These are phyloP conservation scores for Xylogone sp. DNA, from an alignment of 2,329 filamentous ascomycete species.

Conservation along the genomic window DNA sequence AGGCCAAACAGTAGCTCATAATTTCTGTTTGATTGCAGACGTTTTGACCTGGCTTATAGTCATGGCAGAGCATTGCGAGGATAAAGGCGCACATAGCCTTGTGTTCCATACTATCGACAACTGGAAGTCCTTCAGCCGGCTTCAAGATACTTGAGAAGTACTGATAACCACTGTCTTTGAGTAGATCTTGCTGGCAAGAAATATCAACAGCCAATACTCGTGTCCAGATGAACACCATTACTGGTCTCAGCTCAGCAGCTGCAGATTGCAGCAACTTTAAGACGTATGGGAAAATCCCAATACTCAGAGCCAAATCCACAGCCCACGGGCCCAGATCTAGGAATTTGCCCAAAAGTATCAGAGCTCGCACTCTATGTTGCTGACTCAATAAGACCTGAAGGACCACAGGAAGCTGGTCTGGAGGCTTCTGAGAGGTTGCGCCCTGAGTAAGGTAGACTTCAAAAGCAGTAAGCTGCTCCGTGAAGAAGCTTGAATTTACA, in stretches of 20 bases:
- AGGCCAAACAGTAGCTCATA: slow-evolving; percentile 80
- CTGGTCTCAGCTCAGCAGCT: slow-evolving; percentile 88
- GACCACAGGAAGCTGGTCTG: slow-evolving; percentile 93
- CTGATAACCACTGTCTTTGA: slow-evolving; percentile 95
- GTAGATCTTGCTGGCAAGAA: slow-evolving; percentile 85
- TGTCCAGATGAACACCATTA: slow-evolving; percentile 99
- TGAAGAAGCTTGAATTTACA: slow-evolving; percentile 92
- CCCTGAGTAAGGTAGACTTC: slow-evolving; percentile 89
- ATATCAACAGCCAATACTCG: slow-evolving; percentile 92
- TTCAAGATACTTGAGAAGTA: slow-evolving; percentile 95
- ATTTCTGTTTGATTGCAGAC: slow-evolving; percentile 90
- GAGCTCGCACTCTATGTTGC: slow-evolving; percentile 83
- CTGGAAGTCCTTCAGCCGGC: slow-evolving; percentile 75
- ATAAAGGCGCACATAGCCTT: slow-evolving; percentile 99
- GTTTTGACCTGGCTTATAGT: slow-evolving; percentile 85
- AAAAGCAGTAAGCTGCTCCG: slow-evolving; percentile 94
- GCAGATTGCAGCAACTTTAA: slow-evolving; percentile 94
- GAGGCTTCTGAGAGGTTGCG: slow-evolving; percentile 79
- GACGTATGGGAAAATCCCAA: slow-evolving; percentile 99
- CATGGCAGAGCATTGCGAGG: slow-evolving; percentile 93
- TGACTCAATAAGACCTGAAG: slow-evolving; percentile 94
- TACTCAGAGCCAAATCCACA: slow-evolving; percentile 94
- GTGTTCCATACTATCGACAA: slow-evolving; percentile 87
- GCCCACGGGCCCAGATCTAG: slow-evolving; percentile 96
- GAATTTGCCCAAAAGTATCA: slow-evolving; percentile 90